Percentiles rank a stretch among this genome's conserved stretches.
Conservation (phyloP, 257 asterid genomes). For the Plectranthus barbatus region DNA sequence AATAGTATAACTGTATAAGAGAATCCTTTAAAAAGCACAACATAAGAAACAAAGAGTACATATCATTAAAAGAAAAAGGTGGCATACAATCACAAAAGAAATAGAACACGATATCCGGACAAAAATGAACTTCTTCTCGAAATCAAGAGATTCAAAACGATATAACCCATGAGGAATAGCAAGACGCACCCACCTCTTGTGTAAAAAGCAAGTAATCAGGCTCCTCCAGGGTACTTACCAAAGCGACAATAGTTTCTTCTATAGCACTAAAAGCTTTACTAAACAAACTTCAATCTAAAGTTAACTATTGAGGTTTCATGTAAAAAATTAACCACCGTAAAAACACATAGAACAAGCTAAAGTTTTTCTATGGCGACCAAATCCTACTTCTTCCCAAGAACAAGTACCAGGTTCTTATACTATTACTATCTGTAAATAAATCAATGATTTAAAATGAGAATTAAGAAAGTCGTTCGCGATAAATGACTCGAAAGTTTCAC, state of each 20-base stretch:
- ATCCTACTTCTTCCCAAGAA: neutral
- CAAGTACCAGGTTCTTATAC: neutral
- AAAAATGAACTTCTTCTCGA: neutral
- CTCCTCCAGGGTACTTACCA: neutral
- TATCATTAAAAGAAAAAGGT: neutral
- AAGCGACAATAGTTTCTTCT: neutral
- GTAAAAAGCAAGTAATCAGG: neutral
- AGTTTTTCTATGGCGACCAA: neutral
- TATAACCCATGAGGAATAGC: too few relatives aligned
- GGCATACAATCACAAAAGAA: neutral
- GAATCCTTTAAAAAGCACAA: neutral
- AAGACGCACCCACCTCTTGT: too few relatives aligned
- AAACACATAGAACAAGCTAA: neutral
- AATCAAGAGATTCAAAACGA: too few relatives aligned
- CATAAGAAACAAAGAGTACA: neutral
- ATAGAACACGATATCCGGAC: neutral
- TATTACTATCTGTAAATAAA: too few relatives aligned
- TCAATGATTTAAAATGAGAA: neutral
- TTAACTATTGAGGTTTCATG: neutral
- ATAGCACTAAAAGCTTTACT: neutral
- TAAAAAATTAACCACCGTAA: neutral
- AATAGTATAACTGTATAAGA: too few relatives aligned
- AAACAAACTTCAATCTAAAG: neutral
- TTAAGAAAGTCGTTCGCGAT: neutral
- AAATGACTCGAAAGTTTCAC: constrained; percentile 23